phyloP scores from a whole-genome alignment of 192 early-diverging fungal genomes.

The Coemansia asiatica region DNA sequence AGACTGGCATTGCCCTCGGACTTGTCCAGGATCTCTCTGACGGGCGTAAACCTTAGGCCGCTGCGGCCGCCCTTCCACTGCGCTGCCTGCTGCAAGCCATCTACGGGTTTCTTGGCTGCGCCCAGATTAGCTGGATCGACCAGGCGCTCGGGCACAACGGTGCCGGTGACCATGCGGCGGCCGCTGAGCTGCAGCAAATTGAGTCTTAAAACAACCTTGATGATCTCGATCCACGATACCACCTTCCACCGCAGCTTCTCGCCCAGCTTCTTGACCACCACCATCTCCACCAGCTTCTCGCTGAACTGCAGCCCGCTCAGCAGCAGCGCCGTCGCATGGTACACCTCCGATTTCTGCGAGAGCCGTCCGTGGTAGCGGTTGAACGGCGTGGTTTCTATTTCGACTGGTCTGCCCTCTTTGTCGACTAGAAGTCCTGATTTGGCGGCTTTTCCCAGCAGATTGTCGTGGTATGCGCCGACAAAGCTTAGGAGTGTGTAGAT shows the following conservation, averaged over 20 bases:
- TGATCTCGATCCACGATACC: conserved; percentile 63
- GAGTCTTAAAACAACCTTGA: conserved; percentile 60
- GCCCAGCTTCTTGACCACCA: conserved; percentile 64
- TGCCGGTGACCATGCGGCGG: conserved; percentile 43
- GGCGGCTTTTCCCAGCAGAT: conserved; percentile 58
- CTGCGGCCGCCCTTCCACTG: conserved; percentile 60
- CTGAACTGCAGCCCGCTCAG: conserved; percentile 71
- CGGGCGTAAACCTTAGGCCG: conserved; percentile 49
- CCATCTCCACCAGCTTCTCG: conserved; percentile 80
- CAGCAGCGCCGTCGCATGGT: conserved; percentile 60
- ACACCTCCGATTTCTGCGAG: conserved; percentile 48
- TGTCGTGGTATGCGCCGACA: conserved; percentile 84
- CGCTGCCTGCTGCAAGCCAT: conserved; percentile 2
- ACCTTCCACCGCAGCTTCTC: conserved; percentile 61
- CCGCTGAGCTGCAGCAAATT: conserved; percentile 36
- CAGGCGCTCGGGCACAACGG: conserved; percentile 44
- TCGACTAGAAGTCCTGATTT: conserved; percentile 35
- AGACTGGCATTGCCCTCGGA: conserved; percentile 38
- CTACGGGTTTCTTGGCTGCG: conserved; percentile 3
- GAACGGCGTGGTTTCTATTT: conserved; percentile 39
- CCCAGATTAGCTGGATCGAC: conserved; percentile 51
- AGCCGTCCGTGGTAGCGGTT: conserved; percentile 77
- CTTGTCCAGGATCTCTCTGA: conserved; percentile 41
- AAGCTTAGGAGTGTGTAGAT: conserved; percentile 78
- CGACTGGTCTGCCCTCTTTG: conserved; percentile 25